A percentile compares a stretch with the other conserved stretches of the same genome.
Evolutionary conservation across 805 yeast genomes (phyloP).

Genomic region (Cyberlindnera lachancei): DNA sequence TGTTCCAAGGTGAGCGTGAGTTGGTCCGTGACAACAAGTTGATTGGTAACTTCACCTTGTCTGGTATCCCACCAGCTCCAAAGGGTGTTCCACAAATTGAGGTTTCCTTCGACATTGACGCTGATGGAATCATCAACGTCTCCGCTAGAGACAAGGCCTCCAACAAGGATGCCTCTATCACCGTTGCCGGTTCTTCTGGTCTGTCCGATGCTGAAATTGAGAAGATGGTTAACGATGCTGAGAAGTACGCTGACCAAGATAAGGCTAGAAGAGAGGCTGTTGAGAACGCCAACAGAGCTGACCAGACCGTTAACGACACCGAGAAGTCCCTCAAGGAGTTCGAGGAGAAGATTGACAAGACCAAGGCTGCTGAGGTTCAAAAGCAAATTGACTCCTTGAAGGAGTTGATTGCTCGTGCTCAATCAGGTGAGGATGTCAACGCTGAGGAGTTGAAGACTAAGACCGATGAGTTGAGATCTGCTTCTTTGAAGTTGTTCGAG

Average conservation of each 20-base stretch:
- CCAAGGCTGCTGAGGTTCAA: constrained; percentile 43
- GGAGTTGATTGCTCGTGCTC: constrained; percentile 68
- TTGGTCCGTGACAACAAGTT: constrained; percentile 85
- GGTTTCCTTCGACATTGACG: constrained; percentile 73
- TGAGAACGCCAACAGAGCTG: constrained; percentile 81
- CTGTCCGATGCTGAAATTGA: constrained; percentile 57
- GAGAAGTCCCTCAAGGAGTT: constrained; percentile 79
- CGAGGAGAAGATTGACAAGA: constrained; percentile 52
- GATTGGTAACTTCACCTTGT: constrained; percentile 67
- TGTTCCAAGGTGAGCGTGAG: constrained; percentile 86
- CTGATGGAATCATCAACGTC: constrained; percentile 78
- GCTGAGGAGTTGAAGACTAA: constrained; percentile 63
- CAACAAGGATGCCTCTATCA: constrained; percentile 68
- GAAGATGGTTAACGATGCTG: constrained; percentile 54
- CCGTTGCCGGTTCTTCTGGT: constrained; percentile 55
- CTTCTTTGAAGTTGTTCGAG: constrained; percentile 75
- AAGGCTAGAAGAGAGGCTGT: constrained; percentile 49
- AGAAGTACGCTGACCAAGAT: constrained; percentile 50
- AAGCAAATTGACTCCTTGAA: constrained; percentile 42
- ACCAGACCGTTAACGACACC: constrained; percentile 74
- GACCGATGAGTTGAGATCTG: constrained; percentile 73
- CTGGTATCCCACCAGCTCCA: constrained; percentile 70
- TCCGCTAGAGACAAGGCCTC: constrained; percentile 79
- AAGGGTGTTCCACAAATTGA: constrained; percentile 78
- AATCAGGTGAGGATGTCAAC: constrained; percentile 51